Evolutionary conservation across 345 rosid species (phyloP).

Genomic region (Populus alba): DNA sequence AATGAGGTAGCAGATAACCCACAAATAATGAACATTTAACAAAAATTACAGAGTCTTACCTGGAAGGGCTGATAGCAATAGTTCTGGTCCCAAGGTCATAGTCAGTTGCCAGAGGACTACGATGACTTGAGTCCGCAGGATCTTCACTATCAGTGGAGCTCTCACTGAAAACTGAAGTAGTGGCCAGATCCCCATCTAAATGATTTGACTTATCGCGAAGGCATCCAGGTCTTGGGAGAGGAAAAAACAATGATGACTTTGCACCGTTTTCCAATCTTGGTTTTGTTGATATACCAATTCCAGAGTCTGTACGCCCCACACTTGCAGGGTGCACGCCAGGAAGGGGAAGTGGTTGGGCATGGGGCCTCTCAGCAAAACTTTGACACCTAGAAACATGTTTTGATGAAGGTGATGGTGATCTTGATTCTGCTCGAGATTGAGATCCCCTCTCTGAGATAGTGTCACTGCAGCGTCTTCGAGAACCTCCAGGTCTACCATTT

Average conservation of each 20-base stretch:
- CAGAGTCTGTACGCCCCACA: constrained; percentile 21
- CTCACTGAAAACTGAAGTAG: constrained; percentile 26
- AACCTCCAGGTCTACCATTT: constrained; percentile 16
- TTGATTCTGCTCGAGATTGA: constrained; percentile 24
- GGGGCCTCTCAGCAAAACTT: constrained; percentile 32
- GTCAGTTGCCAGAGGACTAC: constrained; percentile 28
- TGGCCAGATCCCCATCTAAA: constrained; percentile 22
- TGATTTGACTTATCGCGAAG: constrained; percentile 16
- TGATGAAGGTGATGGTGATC: constrained; percentile 28
- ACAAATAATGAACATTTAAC: not conserved
- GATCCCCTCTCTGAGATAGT: constrained; percentile 20
- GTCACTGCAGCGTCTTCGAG: constrained; percentile 11
- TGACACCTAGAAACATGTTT: constrained; percentile 27
- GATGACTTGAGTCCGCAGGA: constrained; percentile 18
- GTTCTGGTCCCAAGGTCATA: constrained; percentile 24
- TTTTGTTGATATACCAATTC: constrained; percentile 13
- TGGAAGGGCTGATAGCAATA: constrained; percentile 29
- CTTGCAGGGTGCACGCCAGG: constrained; percentile 13
- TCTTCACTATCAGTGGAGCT: constrained; percentile 27
- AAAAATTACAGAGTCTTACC: constrained; percentile 9
- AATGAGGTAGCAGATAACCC: not conserved
- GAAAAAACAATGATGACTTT: constrained; percentile 14
- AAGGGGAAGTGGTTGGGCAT: constrained; percentile 34
- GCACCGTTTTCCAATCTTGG: constrained; percentile 7
- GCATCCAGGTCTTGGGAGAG: constrained; percentile 27